Base-by-base conservation (phyloP, 805 yeast species). In the Cyberlindnera amylophila region DNA sequence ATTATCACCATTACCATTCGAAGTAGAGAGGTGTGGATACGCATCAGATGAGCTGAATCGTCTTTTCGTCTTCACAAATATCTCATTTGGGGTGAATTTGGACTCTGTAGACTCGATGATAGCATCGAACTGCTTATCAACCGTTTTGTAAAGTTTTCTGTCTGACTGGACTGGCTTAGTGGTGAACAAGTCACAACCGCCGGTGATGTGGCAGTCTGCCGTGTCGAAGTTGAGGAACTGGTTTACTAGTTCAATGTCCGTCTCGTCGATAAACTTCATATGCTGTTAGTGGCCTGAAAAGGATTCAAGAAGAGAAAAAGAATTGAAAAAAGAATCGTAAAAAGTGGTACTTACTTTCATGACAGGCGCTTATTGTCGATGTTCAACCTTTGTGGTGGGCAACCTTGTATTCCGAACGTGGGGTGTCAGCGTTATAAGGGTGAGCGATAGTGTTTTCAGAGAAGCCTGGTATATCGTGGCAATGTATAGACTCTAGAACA, bases 81-180 rank as follows among this genome's bases (percentile, higher is more conserved):
- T 62, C 32, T 57, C 56, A 23, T 44, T 54, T 18, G 56, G 53
- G 19, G 51, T 42, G 35, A 30, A 45, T 35, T 48, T 45, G 23
- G 43, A 45, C 30, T 48, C 52, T 14, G 46, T 39, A 14, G 51
- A 47, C 42, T 66, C 70, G 19, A 71, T 56, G 19, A 72, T 61
- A 9, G 72, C 62, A 46, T 82, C 85, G 44, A 87, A 72, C 56
- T 86, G 91, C 52, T 82, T 79, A 59, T 89, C 97, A 33, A 93
- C 80, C 0, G 90, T 80, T 62, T 88, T 87, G 69, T 86, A 88
- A 23, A 91, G 74, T 63, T 90, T 90, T 53, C 89, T 75, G 63
- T 93, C 99, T 1, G 91, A 75, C 1, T 93, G 87, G 18, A 90
- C 87, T 1, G 96, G 89, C 57, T 91, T 93, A 2, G 99, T 93